Percentiles rank a stretch among this genome's conserved stretches.
Evolutionary conservation across 345 rosid species (phyloP).

Genomic region (Dovyalis caffra): DNA sequence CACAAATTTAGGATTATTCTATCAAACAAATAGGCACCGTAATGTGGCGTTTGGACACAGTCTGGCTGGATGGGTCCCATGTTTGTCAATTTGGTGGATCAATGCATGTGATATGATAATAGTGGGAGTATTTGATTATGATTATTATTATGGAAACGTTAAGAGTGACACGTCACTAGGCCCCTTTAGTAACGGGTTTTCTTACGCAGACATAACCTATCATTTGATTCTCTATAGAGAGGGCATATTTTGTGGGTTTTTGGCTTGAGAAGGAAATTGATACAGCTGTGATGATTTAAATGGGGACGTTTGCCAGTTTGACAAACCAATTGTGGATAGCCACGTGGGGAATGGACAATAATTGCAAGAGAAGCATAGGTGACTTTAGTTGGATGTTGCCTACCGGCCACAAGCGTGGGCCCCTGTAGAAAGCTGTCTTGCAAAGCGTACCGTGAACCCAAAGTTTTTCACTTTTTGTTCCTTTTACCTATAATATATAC

Average conservation of each 20-base stretch:
- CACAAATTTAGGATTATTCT: too few species aligned
- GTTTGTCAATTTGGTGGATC: background rate
- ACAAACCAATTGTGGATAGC: conserved; percentile 20
- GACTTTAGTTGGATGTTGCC: too few species aligned
- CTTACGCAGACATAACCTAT: background rate
- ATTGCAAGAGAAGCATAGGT: background rate
- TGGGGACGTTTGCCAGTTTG: conserved; percentile 24
- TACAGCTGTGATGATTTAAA: conserved; percentile 45
- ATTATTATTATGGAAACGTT: background rate
- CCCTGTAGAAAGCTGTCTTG: too few species aligned
- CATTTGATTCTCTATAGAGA: background rate
- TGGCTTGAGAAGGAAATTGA: conserved; percentile 10
- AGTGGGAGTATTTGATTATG: too few species aligned
- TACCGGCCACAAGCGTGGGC: too few species aligned
- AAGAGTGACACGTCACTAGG: conserved; percentile 12
- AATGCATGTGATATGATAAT: conserved; percentile 45
- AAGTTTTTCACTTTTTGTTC: too few species aligned
- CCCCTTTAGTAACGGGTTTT: background rate
- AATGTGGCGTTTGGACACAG: conserved; percentile 29
- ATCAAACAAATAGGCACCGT: conserved; percentile 16
- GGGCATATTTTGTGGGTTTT: background rate
- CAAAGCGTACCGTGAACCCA: too few species aligned
- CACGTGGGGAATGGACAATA: conserved; percentile 32
- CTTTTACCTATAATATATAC: too few species aligned
- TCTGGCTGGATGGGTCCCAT: conserved; percentile 22